Evolutionary conservation across 441 rosid genomes (phyloP).

Genomic region (Isatis lusitanica): DNA sequence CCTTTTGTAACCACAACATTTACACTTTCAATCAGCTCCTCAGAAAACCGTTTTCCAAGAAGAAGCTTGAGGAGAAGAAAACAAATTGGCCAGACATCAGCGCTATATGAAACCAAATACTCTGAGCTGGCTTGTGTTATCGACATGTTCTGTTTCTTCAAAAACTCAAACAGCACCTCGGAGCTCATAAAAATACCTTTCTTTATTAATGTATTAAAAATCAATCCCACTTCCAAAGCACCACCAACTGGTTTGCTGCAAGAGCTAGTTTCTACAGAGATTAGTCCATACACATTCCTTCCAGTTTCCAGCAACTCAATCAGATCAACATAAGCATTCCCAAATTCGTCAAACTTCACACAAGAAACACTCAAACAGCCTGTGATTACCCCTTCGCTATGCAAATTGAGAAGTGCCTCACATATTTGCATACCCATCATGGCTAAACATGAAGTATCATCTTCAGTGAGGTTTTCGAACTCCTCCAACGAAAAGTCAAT

Average conservation of each 20-base stretch:
- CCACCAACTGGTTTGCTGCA: constrained; percentile 37
- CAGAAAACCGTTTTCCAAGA: constrained; percentile 48
- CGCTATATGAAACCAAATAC: constrained; percentile 38
- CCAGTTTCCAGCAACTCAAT: constrained; percentile 49
- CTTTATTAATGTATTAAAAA: constrained; percentile 40
- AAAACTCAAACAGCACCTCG: constrained; percentile 55
- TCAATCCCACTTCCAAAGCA: constrained; percentile 34
- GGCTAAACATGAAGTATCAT: constrained; percentile 50
- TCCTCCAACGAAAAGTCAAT: constrained; percentile 25
- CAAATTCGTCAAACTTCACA: constrained; percentile 62
- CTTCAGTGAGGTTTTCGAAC: constrained; percentile 38
- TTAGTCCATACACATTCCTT: constrained; percentile 35
- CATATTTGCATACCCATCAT: constrained; percentile 69
- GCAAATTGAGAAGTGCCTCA: constrained; percentile 62
- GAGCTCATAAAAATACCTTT: constrained; percentile 58
- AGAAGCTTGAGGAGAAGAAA: constrained; percentile 59
- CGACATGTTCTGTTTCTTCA: constrained; percentile 40
- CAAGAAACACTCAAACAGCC: constrained; percentile 67
- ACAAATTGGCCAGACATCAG: constrained; percentile 81
- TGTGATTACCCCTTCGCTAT: constrained; percentile 50
- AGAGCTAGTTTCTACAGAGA: constrained; percentile 33
- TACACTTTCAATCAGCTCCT: constrained; percentile 44
- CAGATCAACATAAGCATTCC: constrained; percentile 58
- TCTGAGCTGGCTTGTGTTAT: constrained; percentile 30
- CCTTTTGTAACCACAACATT: constrained; percentile 23